phyloP scores from a whole-genome alignment of 352 stramenopile species.

The Blastocystis sp. region DNA sequence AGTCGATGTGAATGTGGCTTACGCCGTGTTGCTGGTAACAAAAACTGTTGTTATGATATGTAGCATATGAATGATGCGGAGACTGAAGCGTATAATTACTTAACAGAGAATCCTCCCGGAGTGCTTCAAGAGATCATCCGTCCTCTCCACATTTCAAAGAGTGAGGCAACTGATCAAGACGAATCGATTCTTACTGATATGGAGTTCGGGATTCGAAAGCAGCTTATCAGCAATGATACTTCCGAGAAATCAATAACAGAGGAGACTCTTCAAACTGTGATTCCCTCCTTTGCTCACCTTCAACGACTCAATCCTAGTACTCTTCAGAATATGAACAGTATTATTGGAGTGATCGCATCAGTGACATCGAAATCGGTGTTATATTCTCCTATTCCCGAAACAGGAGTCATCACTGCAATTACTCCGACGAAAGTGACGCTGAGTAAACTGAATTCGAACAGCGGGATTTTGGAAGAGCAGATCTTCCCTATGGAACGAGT shows the following conservation, averaged over 20 bases:
- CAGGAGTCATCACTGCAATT: constrained; percentile 6
- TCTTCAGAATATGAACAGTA: constrained; percentile 24
- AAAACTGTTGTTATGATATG: background rate
- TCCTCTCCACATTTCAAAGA: background rate
- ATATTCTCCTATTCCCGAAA: constrained; percentile 22
- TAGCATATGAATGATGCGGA: constrained; percentile 24
- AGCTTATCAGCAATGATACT: background rate
- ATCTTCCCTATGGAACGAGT: background rate
- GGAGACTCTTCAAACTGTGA: background rate
- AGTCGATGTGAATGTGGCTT: background rate
- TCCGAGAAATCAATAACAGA: background rate
- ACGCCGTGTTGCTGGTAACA: background rate
- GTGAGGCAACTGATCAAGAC: background rate
- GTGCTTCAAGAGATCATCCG: background rate
- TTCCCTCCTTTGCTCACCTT: background rate
- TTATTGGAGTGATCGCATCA: constrained; percentile 8
- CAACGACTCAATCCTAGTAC: background rate
- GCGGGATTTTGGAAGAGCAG: constrained; percentile 24
- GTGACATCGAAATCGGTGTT: background rate
- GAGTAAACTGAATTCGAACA: background rate
- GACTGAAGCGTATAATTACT: background rate
- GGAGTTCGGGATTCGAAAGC: constrained; percentile 9
- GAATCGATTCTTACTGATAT: constrained; percentile 5
- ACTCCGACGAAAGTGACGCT: background rate
- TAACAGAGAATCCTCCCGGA: background rate